phyloP scores from a whole-genome alignment of 2,329 filamentous ascomycete species.

The Diaporthe sp. region DNA sequence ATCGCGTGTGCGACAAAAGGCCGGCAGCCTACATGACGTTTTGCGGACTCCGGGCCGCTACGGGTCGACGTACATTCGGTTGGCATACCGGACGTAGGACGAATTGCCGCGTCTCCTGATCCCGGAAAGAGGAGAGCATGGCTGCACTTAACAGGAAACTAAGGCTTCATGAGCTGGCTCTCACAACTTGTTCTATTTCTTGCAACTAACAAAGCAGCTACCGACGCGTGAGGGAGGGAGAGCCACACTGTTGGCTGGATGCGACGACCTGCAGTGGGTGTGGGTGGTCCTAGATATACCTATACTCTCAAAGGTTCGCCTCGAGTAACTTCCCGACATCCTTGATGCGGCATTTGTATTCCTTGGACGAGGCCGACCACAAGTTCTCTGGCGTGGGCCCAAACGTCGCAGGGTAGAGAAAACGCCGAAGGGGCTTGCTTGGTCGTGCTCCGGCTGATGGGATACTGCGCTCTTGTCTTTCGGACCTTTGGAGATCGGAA shows the following conservation, averaged over 20 bases:
- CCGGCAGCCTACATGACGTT: constrained; percentile 1
- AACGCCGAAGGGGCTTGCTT: constrained; percentile 7
- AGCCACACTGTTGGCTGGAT: background rate
- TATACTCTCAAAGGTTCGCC: background rate
- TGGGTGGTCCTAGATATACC: background rate
- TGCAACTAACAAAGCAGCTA: constrained; percentile 10
- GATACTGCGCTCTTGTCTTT: background rate
- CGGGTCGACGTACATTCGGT: background rate
- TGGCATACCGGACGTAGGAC: constrained; percentile 19
- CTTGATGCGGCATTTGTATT: background rate
- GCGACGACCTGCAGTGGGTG: background rate
- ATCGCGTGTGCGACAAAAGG: constrained; percentile 1
- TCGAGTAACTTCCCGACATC: background rate
- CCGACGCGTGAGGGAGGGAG: background rate
- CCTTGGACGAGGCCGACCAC: background rate
- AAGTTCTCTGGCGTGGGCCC: background rate
- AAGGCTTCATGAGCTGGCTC: background rate
- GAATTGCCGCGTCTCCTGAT: background rate
- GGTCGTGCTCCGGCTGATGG: background rate
- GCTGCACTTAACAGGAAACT: background rate
- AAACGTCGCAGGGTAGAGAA: background rate
- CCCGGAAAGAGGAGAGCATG: no score
- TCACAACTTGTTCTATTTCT: constrained; percentile 2
- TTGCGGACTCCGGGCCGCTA: background rate
- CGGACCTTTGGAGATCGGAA: background rate